Base-by-base conservation (phyloP, 495 filamentous ascomycete genomes). In the Aspergillus indologenus region DNA sequence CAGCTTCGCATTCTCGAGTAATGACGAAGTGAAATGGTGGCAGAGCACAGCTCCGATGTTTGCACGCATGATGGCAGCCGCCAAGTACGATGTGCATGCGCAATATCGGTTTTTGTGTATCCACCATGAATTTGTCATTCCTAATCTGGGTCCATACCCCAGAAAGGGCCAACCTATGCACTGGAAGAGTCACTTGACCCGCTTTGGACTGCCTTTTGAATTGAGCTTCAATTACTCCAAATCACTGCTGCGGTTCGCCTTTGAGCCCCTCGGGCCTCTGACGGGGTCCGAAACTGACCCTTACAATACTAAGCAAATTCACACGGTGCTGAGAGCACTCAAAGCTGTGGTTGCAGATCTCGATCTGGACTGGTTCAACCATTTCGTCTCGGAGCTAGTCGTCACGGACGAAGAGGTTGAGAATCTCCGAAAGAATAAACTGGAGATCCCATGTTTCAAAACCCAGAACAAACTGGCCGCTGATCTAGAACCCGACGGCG, bases 261-360 rank as follows among this genome's bases (percentile, higher is more conserved):
- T 53, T 20, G 49, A 53, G 57, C 18, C 57, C 54, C n/a, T 49
- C 47, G 26, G 59, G 56, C 11, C 24, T 65, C 5, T 64, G 51
- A 59, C 40, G 54, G 18, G 24, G 62, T 15, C 54, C 59, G 1
- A 64, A 63, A 51, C 62, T 43, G 59, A 40, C 12, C 34, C 34
- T 14, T 40, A 6, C 34, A 40, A 40, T 11, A 40, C 34, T 11
- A 4, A 11, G 2, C 5, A 4, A 4, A 40, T 40, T 14, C 34
- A 14, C 2, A 4, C 34, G 34, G 34, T 40, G 5, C 12, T 40
- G 6, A 7, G 12, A 2, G 34, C 5, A 7, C 34, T 40, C 34
- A 7, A 15, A 14, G 34, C 34, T 2, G 12, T 40, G 5, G 34
- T 40, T 11, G 2, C 34, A 2, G 34, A 14, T 2, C 34, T 40